Evolutionary conservation across 176 grass and related monocot genomes (phyloP), one percentile per base, ranked within the genome.

Genomic region (Dactylis glomerata): DNA sequence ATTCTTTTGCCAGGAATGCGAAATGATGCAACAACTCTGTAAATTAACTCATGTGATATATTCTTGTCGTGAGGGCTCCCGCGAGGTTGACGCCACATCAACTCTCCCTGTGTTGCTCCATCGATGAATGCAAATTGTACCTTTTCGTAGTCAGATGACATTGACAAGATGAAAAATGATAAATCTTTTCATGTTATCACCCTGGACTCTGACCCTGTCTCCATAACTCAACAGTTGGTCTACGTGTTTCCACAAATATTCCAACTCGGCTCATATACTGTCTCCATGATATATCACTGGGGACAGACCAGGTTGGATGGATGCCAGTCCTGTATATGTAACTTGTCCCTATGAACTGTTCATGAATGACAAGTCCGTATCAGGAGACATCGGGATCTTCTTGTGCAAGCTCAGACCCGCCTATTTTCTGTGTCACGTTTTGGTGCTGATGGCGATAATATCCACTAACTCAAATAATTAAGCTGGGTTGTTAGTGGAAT

Each of bases 11-110:
- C 33, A 37, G 37, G 32, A 45, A 34, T 54, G 73, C 7, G 46
- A 68, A 55, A 56, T 32, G 84, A 87, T 84, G 81, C 76, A 87
- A 84, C 75, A 68, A 17, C 31, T 76, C 23, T 84, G 68, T 83
- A 67, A 75, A 83, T 87, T 38, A 75, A 83, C 50, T 58, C 33
- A 1, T 46, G 49, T 84, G 76, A 81, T 38, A 17, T 80, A 81
- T 88, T 88, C 41, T 27, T 82, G 61, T 82, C 81, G 2, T 3
- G n/a, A 75, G 5, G 26, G 24, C 32, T 41, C 65, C 10, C 8
- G 44, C 2, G 74, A 83, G 67, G 8, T 49, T 44, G 74, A 87
- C 46, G 41, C 57, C 13, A 38, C 59, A 87, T 45, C 84, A 44
- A 2, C 56, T 57, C 20, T 6, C 42, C 32, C 45, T 31, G 56